These are phyloP conservation scores for Leishmania tropica DNA, from an alignment of 208 protist species.

Conservation along the genomic window DNA sequence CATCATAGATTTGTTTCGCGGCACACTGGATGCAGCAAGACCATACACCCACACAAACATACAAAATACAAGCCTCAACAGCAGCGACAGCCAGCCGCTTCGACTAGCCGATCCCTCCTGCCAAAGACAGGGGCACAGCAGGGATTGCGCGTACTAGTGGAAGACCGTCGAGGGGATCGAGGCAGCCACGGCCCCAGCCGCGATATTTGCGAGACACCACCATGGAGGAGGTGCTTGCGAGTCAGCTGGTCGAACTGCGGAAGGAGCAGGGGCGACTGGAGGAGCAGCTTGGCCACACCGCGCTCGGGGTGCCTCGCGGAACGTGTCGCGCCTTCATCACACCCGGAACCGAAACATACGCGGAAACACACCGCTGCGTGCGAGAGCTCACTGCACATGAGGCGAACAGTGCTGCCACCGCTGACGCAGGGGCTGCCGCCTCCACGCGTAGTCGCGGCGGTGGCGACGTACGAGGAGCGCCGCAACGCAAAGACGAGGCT, in stretches of 20 bases:
- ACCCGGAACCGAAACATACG: not conserved
- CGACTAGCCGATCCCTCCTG: not conserved
- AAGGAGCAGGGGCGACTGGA: conserved; percentile 39
- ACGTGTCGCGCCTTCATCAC: not conserved
- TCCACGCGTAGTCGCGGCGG: not conserved
- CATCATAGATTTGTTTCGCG: not conserved
- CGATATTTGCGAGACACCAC: not conserved
- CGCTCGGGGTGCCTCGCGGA: conserved; percentile 3
- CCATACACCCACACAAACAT: not conserved
- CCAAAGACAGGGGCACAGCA: not conserved
- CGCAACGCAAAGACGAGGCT: not conserved
- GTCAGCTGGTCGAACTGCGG: conserved; percentile 33
- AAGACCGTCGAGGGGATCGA: not conserved
- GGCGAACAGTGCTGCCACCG: not conserved
- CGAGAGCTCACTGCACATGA: conserved; percentile 13
- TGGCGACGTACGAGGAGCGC: not conserved
- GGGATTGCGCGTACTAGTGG: not conserved
- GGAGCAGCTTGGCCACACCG: conserved; percentile 26
- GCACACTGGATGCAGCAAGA: not conserved
- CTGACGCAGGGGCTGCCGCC: not conserved
- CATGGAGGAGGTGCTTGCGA: conserved; percentile 34
- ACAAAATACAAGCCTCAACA: conserved; percentile 8
- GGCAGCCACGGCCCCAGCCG: not conserved
- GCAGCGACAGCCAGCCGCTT: not conserved
- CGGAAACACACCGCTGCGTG: conserved; percentile 13